Percentiles rank a stretch among this genome's conserved stretches.
phyloP scores from a whole-genome alignment of 495 filamentous ascomycete genomes.

The Xylaria grammica region DNA sequence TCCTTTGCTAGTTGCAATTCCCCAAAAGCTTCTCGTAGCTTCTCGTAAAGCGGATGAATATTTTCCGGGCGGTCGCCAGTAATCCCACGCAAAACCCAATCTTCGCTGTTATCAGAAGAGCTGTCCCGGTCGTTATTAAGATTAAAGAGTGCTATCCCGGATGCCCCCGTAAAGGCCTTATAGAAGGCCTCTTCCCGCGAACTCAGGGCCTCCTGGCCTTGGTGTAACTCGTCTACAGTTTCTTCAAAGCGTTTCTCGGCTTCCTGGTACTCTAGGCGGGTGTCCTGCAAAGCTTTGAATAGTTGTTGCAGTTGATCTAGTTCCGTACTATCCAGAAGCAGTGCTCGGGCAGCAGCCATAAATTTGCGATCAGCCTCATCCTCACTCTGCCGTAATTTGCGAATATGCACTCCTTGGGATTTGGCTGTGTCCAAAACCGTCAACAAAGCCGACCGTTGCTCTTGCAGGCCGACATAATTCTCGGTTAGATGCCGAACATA shows the following conservation, averaged over 20 bases:
- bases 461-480: constrained; percentile 27
- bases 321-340: constrained; percentile 26
- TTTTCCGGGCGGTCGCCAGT: constrained; percentile 35
- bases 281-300: constrained; percentile 34
- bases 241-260: constrained; percentile 36
- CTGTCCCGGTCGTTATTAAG: constrained; percentile 26
- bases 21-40: constrained; percentile 32
- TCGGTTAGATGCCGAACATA: constrained; percentile 24
- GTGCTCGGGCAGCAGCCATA: constrained; percentile 32
- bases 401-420: constrained; percentile 28
- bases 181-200: constrained; percentile 32
- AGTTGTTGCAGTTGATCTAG: constrained; percentile 28
- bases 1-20: constrained; percentile 38
- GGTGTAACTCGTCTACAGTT: constrained; percentile 31
- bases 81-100: constrained; percentile 31
- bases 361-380: constrained; percentile 34
- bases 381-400: constrained; percentile 30
- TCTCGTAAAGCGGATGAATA: constrained; percentile 35
- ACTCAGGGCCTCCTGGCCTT: constrained; percentile 24
- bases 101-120: constrained; percentile 26
- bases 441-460: constrained; percentile 27
- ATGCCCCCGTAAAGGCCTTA: constrained; percentile 24
- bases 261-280: constrained; percentile 26
- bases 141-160: constrained; percentile 18
- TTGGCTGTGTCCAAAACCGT: constrained; percentile 28